These are phyloP conservation scores for Pythium periplocum DNA, from an alignment of 352 stramenopile species.

Conservation along the genomic window DNA sequence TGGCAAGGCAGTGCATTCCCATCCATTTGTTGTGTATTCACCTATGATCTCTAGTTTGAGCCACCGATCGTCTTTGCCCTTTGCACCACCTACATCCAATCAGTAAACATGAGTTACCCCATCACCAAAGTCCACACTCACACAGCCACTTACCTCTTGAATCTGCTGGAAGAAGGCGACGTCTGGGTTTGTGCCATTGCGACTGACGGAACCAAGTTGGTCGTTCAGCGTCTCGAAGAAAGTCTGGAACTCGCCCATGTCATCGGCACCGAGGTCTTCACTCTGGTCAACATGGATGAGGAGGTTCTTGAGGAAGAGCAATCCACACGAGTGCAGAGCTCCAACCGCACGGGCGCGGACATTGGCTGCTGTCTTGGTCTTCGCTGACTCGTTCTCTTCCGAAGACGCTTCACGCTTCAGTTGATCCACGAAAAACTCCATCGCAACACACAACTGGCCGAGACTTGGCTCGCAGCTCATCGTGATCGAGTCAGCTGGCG, in stretches of 20 bases:
- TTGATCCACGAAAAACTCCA: conserved; percentile 55
- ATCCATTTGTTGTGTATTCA: too few species aligned
- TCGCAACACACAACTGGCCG: conserved; percentile 54
- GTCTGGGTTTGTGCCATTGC: conserved; percentile 1
- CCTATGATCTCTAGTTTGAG: too few species aligned
- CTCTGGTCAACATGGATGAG: conserved; percentile 40
- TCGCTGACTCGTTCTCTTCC: conserved; percentile 1
- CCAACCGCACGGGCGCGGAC: conserved; percentile 15
- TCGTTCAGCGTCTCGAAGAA: conserved; percentile 31
- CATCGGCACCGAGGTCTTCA: conserved; percentile 28
- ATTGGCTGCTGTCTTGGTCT: not conserved
- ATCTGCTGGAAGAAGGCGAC: conserved; percentile 21
- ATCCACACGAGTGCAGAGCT: conserved; percentile 35
- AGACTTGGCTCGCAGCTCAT: conserved; percentile 44
- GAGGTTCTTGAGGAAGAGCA: conserved; percentile 70
- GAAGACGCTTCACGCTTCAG: conserved; percentile 14
- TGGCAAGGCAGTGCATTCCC: too few species aligned
- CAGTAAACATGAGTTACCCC: too few species aligned
- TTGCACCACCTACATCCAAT: too few species aligned
- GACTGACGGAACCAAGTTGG: conserved; percentile 5
- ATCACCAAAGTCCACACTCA: too few species aligned
- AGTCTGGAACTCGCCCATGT: conserved; percentile 31
- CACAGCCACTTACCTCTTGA: conserved; percentile 11
- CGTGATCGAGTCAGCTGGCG: conserved; percentile 40
- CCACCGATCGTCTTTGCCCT: too few species aligned